phyloP scores from a whole-genome alignment of 495 filamentous ascomycete species.

The Annulohypoxylon bovei region DNA sequence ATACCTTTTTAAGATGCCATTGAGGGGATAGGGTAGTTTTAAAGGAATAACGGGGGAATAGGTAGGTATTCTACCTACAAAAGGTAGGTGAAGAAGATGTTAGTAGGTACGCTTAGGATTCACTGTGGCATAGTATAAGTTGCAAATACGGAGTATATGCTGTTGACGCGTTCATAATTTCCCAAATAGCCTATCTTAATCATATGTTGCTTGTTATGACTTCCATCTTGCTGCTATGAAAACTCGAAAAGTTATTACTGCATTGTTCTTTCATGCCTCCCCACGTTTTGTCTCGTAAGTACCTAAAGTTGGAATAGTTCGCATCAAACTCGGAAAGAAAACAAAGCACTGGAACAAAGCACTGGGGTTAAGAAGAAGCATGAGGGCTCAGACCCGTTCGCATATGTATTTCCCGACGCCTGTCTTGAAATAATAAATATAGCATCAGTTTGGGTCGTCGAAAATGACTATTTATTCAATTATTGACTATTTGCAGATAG shows the following conservation, averaged over 20 bases:
- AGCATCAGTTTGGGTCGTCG: slow-evolving; percentile 8
- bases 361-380: background rate
- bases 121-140: no score
- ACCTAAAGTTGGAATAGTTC: background rate
- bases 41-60: background rate
- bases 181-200: background rate
- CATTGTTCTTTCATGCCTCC: slow-evolving; percentile 1
- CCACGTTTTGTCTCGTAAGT: slow-evolving; percentile 3
- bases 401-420: slow-evolving; percentile 15
- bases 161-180: background rate
- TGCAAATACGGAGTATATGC: background rate
- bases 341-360: background rate
- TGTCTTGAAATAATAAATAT: slow-evolving; percentile 40
- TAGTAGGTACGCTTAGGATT: background rate
- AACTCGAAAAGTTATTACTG: background rate
- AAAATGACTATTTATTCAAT: background rate
- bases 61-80: background rate
- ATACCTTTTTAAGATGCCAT: background rate
- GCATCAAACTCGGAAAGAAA: slow-evolving; percentile 2
- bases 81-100: background rate
- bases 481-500: slow-evolving; percentile 14
- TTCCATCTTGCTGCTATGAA: background rate
- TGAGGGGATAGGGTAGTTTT: background rate
- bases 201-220: slow-evolving; percentile 3
- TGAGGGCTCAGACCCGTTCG: slow-evolving; percentile 13